Evolutionary conservation across 805 yeast genomes (phyloP), one percentile per base, ranked within the genome.

Genomic region (Teunomyces kruisii): DNA sequence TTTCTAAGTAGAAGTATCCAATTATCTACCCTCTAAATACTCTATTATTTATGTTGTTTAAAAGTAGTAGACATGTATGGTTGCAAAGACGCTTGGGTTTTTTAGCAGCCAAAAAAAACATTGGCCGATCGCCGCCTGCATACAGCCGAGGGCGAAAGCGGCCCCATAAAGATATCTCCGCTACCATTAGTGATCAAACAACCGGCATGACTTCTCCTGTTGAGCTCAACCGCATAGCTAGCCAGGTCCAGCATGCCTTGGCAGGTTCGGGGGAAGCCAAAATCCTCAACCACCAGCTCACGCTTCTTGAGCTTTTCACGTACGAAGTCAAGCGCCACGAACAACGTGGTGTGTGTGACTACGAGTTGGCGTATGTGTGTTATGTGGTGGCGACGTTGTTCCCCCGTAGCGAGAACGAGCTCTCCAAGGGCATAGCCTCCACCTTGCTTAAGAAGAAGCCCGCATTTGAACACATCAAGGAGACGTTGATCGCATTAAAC

Each of bases 301-400:
- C 64, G 7, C 50, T 70, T 22, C 51, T 72, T 16, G 75, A 70
- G 47, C 52, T 59, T 24, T 64, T 69, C 52, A 63, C 60, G 37
- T 61, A 61, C 41, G 72, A 72, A 49, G 42, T 51, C 26, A 59
- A 59, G 32, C 64, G 67, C 43, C 45, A 55, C 9, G 54, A 58
- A 3, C 51, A 43, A 17, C 29, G 62, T n/a, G 64, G 67, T 1
- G 61, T 59, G 42, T 72, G 76, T 47, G 75, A 72, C 47, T 61
- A 57, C 49, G 73, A 67, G 46, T 40, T 67, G 42, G 70, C 72
- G 2, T 66, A 58, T 45, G 54, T 72, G 1, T 51, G 62, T 42
- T 65, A 54, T 37, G 32, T 40, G 5, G 37, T 51, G 6, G 57
- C 59, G 2, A 41, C 45, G 30, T 42, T 61, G 27, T 29, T 29